Conservation (phyloP, 305 asterid genomes). For the Fraxinus xanthoxyloides region DNA sequence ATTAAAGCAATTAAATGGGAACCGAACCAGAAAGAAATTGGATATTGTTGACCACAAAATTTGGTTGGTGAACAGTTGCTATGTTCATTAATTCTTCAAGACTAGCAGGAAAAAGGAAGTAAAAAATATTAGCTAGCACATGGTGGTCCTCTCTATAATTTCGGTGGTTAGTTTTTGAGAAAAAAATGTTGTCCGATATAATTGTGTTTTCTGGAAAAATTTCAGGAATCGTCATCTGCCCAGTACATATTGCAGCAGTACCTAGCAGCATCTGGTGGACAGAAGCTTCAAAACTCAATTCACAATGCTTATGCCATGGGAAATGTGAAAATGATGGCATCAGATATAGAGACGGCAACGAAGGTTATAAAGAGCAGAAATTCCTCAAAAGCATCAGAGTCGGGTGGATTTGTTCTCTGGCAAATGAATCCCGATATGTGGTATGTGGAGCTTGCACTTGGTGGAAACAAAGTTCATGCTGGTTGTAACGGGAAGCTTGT, state of each 20-base stretch:
- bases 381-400: constrained; percentile 67
- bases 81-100: constrained; percentile 27
- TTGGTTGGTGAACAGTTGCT: constrained; percentile 32
- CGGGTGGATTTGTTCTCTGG: constrained; percentile 91
- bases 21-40: constrained; percentile 1
- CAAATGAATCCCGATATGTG: constrained; percentile 94
- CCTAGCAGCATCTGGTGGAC: constrained; percentile 92
- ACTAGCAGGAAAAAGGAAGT: constrained; percentile 19
- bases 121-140: constrained; percentile 24
- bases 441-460: constrained; percentile 89
- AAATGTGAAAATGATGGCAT: constrained; percentile 79
- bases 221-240: constrained; percentile 90
- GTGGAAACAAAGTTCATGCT: constrained; percentile 88
- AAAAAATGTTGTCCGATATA: not conserved
- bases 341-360: constrained; percentile 80
- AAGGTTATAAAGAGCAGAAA: constrained; percentile 73
- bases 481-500: constrained; percentile 90
- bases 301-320: constrained; percentile 93
- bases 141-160: constrained; percentile 38
- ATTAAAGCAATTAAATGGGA: not conserved
- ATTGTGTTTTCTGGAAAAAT: not conserved
- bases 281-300: constrained; percentile 68
- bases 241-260: constrained; percentile 94
- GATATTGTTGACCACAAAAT: constrained; percentile 31
- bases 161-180: not conserved